These are phyloP conservation scores for Teunomyces funiuensis DNA, from an alignment of 805 yeast genomes.

Conservation along the genomic window DNA sequence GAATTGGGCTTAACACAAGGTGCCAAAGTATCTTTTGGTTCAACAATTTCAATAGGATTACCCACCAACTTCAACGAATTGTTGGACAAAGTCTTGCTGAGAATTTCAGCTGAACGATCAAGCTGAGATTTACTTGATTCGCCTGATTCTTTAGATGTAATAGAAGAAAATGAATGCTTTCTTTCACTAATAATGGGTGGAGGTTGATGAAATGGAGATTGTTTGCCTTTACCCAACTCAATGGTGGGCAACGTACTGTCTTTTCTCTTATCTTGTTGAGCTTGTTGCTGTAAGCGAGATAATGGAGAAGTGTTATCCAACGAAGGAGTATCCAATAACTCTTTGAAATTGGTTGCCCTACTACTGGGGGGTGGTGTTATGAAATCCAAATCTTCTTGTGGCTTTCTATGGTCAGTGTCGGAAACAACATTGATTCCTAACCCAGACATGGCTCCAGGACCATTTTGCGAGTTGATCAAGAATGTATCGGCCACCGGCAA, in stretches of 20 bases:
- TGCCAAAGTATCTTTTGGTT: constrained; percentile 2
- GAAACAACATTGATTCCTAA: constrained; percentile 32
- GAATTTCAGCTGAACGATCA: constrained; percentile 11
- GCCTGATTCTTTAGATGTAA: constrained; percentile 8
- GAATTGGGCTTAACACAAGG: background rate
- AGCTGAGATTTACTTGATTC: constrained; percentile 6
- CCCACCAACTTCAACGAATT: constrained; percentile 9
- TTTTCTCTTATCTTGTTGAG: constrained; percentile 6
- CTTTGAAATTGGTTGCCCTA: constrained; percentile 13
- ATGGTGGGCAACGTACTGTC: background rate
- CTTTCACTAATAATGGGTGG: background rate
- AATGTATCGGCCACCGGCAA: constrained; percentile 22
- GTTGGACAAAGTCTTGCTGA: constrained; percentile 13
- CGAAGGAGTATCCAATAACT: constrained; percentile 13
- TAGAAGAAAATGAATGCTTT: constrained; percentile 6
- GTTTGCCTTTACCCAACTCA: constrained; percentile 3
- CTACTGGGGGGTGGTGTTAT: constrained; percentile 10
- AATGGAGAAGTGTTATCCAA: constrained; percentile 14
- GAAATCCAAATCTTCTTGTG: constrained; percentile 2
- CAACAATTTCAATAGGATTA: background rate
- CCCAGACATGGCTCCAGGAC: constrained; percentile 25
- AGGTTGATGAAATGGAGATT: constrained; percentile 9
- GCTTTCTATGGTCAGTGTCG: constrained; percentile 10
- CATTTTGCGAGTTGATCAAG: constrained; percentile 17
- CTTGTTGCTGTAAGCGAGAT: constrained; percentile 16